These are phyloP conservation scores for Pythium aquatile DNA, from an alignment of 352 stramenopile genomes.

Conservation along the genomic window DNA sequence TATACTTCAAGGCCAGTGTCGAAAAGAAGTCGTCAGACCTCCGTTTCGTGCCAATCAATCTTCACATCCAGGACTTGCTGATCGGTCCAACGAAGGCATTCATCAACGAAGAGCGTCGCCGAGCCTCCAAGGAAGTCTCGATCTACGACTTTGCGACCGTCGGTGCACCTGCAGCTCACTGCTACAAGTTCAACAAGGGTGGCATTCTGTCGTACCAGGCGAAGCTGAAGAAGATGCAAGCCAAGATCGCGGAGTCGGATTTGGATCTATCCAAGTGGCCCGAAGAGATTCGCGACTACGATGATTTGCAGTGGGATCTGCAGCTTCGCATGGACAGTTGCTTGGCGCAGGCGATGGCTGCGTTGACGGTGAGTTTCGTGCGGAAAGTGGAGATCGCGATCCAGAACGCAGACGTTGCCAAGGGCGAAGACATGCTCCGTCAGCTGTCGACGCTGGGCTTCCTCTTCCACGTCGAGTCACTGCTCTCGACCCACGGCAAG, in stretches of 20 bases:
- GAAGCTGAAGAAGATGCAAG: constrained; percentile 79
- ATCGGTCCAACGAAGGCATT: constrained; percentile 83
- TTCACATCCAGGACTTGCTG: constrained; percentile 85
- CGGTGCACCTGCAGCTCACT: constrained; percentile 74
- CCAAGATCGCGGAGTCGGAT: constrained; percentile 66
- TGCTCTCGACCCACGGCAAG: constrained; percentile 94
- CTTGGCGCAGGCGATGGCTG: constrained; percentile 73
- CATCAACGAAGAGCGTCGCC: constrained; percentile 77
- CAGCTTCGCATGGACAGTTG: constrained; percentile 81
- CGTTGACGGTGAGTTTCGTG: constrained; percentile 77
- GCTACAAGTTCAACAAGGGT: constrained; percentile 88
- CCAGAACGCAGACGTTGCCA: constrained; percentile 67
- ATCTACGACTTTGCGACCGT: constrained; percentile 86
- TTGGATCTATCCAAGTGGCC: constrained; percentile 75
- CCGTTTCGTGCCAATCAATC: constrained; percentile 85
- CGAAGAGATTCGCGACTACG: constrained; percentile 78
- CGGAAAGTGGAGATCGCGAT: constrained; percentile 86
- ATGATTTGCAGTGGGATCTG: constrained; percentile 85
- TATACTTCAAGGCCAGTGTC: constrained; percentile 88
- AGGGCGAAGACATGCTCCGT: constrained; percentile 79
- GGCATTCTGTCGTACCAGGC: constrained; percentile 80
- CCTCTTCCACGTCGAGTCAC: constrained; percentile 90
- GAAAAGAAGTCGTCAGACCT: constrained; percentile 83
- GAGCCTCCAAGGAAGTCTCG: constrained; percentile 78
- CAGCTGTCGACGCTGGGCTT: constrained; percentile 83